Evolutionary conservation across 345 rosid genomes (phyloP).

Genomic region (Hibiscus syriacus): DNA sequence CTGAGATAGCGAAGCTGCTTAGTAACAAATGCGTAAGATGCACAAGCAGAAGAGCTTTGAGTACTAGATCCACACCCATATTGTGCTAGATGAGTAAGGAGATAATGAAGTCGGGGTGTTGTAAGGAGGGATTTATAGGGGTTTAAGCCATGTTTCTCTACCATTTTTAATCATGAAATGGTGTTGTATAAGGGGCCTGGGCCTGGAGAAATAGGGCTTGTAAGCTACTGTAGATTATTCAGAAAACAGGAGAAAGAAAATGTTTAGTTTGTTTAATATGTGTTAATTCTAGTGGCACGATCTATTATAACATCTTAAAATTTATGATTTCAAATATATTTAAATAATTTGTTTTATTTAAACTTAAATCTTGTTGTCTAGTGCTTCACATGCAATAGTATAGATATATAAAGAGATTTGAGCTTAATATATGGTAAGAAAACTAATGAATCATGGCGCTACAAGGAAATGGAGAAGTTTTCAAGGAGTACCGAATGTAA

Average conservation of each 20-base stretch:
- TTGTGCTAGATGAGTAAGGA: neutral
- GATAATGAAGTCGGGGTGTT: neutral
- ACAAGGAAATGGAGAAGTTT: constrained; percentile 18
- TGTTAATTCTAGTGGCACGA: no score
- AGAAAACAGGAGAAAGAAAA: no score
- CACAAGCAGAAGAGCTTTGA: constrained; percentile 23
- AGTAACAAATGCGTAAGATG: constrained; percentile 26
- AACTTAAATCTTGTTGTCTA: no score
- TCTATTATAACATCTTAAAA: no score
- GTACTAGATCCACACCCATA: constrained; percentile 23
- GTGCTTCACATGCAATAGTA: no score
- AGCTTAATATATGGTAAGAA: no score
- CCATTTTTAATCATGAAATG: constrained; percentile 10
- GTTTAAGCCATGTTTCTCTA: constrained; percentile 21
- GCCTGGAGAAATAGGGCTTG: constrained; percentile 6
- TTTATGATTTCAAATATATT: no score
- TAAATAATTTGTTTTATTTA: no score
- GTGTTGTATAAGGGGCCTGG: neutral
- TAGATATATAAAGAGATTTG: no score
- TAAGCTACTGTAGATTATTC: no score
- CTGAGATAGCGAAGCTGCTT: constrained; percentile 31
- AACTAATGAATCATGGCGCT: neutral
- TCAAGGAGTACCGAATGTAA: constrained; percentile 10
- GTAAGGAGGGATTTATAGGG: constrained; percentile 25
- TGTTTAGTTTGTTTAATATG: no score